These are phyloP conservation scores for Agrostemma githago DNA, from an alignment of 148 eudicot species.

Conservation along the genomic window DNA sequence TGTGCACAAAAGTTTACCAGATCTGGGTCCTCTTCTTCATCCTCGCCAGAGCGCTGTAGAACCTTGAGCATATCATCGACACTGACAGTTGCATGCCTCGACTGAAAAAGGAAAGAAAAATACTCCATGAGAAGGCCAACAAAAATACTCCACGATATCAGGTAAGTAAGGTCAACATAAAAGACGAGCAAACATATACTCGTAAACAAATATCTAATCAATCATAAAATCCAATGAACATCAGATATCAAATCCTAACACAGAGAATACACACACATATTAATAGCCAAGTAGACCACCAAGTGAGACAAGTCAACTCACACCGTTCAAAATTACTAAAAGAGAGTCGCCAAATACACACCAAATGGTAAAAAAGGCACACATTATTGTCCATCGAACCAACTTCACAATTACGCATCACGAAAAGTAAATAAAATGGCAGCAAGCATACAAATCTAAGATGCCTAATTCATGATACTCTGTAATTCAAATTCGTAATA, in stretches of 20 bases:
- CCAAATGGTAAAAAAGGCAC: not conserved
- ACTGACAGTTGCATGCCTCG: conserved; percentile 77
- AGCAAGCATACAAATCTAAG: not conserved
- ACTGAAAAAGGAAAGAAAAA: conserved; percentile 35
- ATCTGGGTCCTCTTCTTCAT: conserved; percentile 34
- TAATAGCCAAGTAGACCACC: not conserved
- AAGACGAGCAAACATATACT: not conserved
- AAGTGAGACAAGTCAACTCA: not conserved
- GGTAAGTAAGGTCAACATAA: not conserved
- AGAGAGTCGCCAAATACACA: not conserved
- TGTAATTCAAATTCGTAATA: too few relatives aligned
- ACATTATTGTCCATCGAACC: not conserved
- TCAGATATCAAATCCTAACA: not conserved
- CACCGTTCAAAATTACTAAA: not conserved
- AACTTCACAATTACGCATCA: not conserved
- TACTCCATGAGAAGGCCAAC: not conserved
- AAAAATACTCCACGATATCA: not conserved
- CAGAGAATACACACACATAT: not conserved
- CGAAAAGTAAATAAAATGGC: not conserved
- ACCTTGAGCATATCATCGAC: conserved; percentile 81
- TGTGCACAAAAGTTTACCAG: conserved; percentile 12
- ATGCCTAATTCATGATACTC: not conserved
- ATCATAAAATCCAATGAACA: not conserved
- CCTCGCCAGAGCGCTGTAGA: conserved; percentile 54
- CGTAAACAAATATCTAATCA: not conserved